Base-by-base conservation (phyloP, 192 early-diverging fungal genomes). In the Umbelopsis isabellina region DNA sequence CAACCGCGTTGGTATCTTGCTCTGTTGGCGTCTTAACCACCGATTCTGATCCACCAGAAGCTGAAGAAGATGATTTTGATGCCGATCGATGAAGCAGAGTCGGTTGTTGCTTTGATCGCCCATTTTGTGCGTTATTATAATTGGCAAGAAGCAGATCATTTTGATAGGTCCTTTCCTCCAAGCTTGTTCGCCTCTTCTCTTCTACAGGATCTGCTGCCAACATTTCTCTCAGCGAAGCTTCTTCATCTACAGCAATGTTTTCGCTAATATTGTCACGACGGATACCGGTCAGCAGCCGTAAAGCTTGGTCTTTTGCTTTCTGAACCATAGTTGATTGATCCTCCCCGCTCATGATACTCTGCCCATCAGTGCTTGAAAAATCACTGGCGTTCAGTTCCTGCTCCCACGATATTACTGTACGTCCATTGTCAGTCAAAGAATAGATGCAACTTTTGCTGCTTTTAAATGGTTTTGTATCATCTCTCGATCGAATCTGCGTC, bases 151-250 rank as follows among this genome's bases (percentile, higher is more conserved):
- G 25, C 7, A 11, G 12, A 22, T 6, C 50, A 44, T 44, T 10
- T 16, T 21, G 69, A 4, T 65, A 70, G 70, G 73, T 69, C 69
- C 46, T 76, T 72, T 74, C 72, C 76, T 75, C 79, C 70, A 44
- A 73, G 68, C 8, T 70, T 74, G 46, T 67, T 69, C 22, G 68
- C 48, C n/a, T 66, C 72, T 64, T 71, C 64, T 44, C 49, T 21
- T 20, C 55, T 48, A 27, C 45, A 49, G 15, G 66, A 58, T 65
- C 70, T 49, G 55, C 53, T 0, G 55, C 44, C 12, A 71, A 23
- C 23, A 72, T 27, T 4, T 65, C 68, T 30, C 55, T 25, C 1
- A 79, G 37, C 12, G 72, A 67, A 16, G 51, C 33, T 9, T 74
- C 64, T 6, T 41, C 69, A 8, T 52, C 35, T 2, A 44, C 11